Percentiles rank a stretch among this genome's conserved stretches.
Conservation (phyloP, 208 protist genomes). For the Trypanosoma vivax region DNA sequence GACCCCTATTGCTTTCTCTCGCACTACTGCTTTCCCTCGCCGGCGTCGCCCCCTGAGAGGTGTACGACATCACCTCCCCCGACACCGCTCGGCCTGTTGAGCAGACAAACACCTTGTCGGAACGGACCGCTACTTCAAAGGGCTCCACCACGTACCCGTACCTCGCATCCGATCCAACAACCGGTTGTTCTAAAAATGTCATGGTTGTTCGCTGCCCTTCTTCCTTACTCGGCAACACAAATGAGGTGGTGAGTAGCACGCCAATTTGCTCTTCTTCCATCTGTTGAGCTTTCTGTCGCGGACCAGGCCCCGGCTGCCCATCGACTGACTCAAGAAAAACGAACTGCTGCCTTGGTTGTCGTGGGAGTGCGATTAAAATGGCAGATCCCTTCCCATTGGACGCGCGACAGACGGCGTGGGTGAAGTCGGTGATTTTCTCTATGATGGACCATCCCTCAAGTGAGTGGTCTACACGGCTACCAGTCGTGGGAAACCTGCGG, state of each 20-base stretch:
- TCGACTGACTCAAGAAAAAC: not conserved
- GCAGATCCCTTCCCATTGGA: conserved; percentile 51
- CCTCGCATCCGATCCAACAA: conserved; percentile 44
- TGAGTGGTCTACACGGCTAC: conserved; percentile 11
- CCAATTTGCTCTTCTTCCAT: conserved; percentile 7
- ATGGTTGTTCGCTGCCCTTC: conserved; percentile 22
- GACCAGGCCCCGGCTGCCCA: not conserved
- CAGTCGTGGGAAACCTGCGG: not conserved
- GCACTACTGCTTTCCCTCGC: not conserved
- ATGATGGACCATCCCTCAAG: conserved; percentile 60
- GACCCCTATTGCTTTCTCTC: conserved; percentile 1
- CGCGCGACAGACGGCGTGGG: conserved; percentile 76
- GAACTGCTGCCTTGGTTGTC: not conserved
- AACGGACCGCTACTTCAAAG: conserved; percentile 38
- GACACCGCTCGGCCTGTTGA: conserved; percentile 14
- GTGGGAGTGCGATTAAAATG: conserved; percentile 53
- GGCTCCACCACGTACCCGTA: conserved; percentile 39
- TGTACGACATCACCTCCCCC: not conserved
- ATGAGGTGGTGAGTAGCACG: conserved; percentile 72
- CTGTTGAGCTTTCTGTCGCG: not conserved
- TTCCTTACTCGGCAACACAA: conserved; percentile 46
- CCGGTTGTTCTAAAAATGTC: conserved; percentile 73
- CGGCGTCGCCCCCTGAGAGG: not conserved
- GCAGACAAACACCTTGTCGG: conserved; percentile 52
- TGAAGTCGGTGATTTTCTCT: conserved; percentile 68